phyloP scores from a whole-genome alignment of 164 flowering plant species.

The Macadamia tetraphylla region DNA sequence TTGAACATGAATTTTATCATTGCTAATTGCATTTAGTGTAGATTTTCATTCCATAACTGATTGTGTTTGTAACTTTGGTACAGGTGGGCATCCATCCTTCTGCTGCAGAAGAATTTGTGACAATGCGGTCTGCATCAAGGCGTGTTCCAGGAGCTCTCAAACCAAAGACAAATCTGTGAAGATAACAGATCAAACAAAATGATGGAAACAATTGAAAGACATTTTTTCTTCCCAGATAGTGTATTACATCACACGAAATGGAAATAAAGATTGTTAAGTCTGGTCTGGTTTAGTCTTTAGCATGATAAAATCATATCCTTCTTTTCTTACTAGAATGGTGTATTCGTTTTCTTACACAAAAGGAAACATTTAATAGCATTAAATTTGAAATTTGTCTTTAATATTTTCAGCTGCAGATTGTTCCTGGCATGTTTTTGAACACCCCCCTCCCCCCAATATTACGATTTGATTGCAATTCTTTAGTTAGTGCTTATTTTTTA shows the following conservation, averaged over 20 bases:
- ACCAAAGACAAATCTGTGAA: constrained; percentile 57
- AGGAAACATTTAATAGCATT: too few relatives aligned
- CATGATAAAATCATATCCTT: background rate
- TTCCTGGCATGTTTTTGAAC: too few relatives aligned
- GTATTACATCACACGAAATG: background rate
- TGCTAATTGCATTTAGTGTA: background rate
- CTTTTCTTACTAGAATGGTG: too few relatives aligned
- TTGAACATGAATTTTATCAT: background rate
- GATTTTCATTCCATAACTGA: background rate
- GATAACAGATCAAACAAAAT: background rate
- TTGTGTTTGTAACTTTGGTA: background rate
- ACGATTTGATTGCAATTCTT: too few relatives aligned
- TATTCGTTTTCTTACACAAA: too few relatives aligned
- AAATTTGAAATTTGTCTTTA: too few relatives aligned
- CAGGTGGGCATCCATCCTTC: constrained; percentile 99
- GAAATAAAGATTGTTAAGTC: background rate
- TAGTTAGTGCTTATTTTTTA: too few relatives aligned
- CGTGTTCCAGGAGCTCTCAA: constrained; percentile 41
- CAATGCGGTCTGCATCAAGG: constrained; percentile 80
- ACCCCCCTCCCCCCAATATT: too few relatives aligned
- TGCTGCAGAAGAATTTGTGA: constrained; percentile 95
- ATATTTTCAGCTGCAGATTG: too few relatives aligned
- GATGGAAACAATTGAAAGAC: background rate
- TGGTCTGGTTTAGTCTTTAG: background rate
- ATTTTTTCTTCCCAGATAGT: background rate